Base-by-base conservation (phyloP, 2,329 filamentous ascomycete genomes). In the Aspergillus ochraceoroseus region DNA sequence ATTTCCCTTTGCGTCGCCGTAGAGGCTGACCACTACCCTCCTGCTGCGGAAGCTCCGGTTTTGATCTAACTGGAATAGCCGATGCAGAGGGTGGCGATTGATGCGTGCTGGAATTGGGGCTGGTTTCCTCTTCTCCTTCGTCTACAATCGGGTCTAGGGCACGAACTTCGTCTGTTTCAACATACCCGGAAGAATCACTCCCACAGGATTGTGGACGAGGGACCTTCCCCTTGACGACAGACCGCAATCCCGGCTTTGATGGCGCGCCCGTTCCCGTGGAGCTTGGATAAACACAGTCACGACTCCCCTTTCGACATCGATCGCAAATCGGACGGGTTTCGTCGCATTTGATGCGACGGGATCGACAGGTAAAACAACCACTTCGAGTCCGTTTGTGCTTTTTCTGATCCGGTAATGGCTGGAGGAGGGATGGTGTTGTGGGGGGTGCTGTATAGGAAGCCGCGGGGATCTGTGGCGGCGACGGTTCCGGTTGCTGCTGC, bases 331-430 rank as follows among this genome's bases (percentile, higher is more conserved):
- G 92, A 54, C 82, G 85, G 14, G 73, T 77, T 66, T 98, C 92
- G 62, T 96, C 92, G 63, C 92, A 98, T 85, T 82, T 96, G 36
- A 96, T 89, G 63, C 92, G 79, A 52, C 92, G 79, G 55, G 82
- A 83, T 44, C 92, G 79, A 65, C 92, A 98, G 32, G 89, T 96
- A 60, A 79, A 95, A 68, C 92, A 98, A 18, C 92, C 92, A 49
- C 88, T 95, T 54, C 92, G 77, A 29, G 92, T 96, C 53, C 92
- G 80, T 47, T 89, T 83, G 63, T 96, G 90, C 66, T 96, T 96
- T 52, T 94, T 84, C 57, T 85, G 82, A 47, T 94, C 85, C 18
- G 62, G 37, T 39, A 54, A 38, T 31, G 56, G 54, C 41, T 61
- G 61, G 15, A 63, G 45, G 25, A 56, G 39, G 14, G 62, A 54